Conservation (phyloP, 2,329 filamentous ascomycete species). For the Cyanodermella asteris region DNA sequence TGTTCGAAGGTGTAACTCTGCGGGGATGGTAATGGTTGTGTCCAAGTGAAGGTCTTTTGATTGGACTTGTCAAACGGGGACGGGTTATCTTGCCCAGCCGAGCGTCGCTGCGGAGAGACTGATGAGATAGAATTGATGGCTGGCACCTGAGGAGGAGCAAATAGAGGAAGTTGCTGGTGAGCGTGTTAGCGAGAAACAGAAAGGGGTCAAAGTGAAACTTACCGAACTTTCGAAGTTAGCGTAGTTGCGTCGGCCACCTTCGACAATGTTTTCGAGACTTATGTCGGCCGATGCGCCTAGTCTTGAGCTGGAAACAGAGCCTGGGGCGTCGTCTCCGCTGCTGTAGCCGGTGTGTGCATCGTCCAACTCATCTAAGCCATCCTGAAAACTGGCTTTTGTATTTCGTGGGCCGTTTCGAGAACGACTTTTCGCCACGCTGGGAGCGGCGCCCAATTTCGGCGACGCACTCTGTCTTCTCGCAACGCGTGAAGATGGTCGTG, state of each 20-base stretch:
- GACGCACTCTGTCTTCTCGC: slow-evolving; percentile 63
- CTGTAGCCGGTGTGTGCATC: slow-evolving; percentile 59
- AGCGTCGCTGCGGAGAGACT: slow-evolving; percentile 74
- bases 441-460: slow-evolving; percentile 48
- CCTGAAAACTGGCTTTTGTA: slow-evolving; percentile 37
- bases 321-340: slow-evolving; percentile 64
- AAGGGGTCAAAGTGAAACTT: slow-evolving; percentile 25
- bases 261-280: slow-evolving; percentile 92
- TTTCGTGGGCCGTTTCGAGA: slow-evolving; percentile 47
- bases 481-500: slow-evolving; percentile 46
- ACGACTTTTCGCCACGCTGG: slow-evolving; percentile 51
- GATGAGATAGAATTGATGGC: slow-evolving; percentile 94
- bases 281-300: slow-evolving; percentile 84
- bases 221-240: slow-evolving; percentile 94
- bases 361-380: slow-evolving; percentile 32
- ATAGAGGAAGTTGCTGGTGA: slow-evolving; percentile 72
- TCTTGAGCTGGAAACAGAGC: slow-evolving; percentile 47
- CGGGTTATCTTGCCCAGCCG: slow-evolving; percentile 44
- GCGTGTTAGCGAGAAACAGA: slow-evolving; percentile 2
- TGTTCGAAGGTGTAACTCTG: slow-evolving; percentile 44
- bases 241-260: slow-evolving; percentile 83
- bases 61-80: slow-evolving; percentile 55
- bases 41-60: slow-evolving; percentile 61
- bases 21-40: slow-evolving; percentile 60
- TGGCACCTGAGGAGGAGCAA: slow-evolving; percentile 83